These are phyloP conservation scores for Chlorella sp. DNA, from an alignment of 139 green algal genomes.

Conservation along the genomic window DNA sequence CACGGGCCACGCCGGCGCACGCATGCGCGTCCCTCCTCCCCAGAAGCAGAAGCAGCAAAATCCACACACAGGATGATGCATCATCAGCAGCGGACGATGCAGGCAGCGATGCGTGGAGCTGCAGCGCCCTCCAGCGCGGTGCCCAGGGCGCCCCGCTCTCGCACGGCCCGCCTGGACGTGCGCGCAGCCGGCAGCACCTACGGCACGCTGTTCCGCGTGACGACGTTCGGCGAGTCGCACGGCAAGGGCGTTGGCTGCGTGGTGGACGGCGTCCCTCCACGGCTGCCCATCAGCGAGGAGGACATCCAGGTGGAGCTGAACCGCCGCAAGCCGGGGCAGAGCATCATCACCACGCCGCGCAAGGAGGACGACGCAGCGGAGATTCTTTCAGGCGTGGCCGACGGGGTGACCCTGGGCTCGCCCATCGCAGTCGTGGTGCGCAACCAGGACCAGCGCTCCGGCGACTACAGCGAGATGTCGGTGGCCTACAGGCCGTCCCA, in stretches of 20 bases:
- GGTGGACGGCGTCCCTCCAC: constrained; percentile 90
- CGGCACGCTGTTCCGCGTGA: constrained; percentile 86
- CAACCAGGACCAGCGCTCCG: constrained; percentile 91
- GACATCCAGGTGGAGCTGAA: constrained; percentile 86
- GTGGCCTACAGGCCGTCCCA: constrained; percentile 91
- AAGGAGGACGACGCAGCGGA: constrained; percentile 92
- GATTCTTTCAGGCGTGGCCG: constrained; percentile 79
- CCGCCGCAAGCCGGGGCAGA: constrained; percentile 86
- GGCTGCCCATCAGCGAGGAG: constrained; percentile 74
- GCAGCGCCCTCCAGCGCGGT: no score
- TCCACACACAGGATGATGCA: no score
- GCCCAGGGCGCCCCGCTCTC: no score
- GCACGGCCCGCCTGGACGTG: constrained; percentile 10
- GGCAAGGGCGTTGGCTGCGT: constrained; percentile 95
- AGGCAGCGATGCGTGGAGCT: no score
- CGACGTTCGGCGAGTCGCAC: constrained; percentile 95
- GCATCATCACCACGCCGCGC: constrained; percentile 92
- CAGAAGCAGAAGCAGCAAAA: no score
- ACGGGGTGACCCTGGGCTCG: constrained; percentile 81
- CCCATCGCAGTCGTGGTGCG: constrained; percentile 93
- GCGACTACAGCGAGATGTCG: constrained; percentile 84
- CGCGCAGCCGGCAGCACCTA: constrained; percentile 74
- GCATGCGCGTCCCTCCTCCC: no score
- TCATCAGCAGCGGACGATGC: no score
- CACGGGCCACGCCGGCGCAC: no score